Evolutionary conservation across 1,284 basidiomycete species (phyloP), one percentile per base, ranked within the genome.

Genomic region (Sparassis latifolia): DNA sequence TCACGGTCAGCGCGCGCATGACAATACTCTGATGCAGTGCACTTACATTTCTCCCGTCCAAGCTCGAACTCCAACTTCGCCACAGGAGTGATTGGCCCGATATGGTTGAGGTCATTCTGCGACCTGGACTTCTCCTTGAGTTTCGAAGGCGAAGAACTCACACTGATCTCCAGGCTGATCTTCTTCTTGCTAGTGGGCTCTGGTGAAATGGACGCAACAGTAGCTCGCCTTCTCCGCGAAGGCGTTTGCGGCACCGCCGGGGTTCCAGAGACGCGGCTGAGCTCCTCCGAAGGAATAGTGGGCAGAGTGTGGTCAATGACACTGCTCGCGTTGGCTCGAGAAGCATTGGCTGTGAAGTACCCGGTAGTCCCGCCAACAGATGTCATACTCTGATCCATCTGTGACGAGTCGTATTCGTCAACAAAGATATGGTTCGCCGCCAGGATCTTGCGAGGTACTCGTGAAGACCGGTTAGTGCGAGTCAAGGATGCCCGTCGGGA

Each of bases 371-470:
- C 20, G 40, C 43, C 44, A 28, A 44, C 30, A n/a, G 41, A 47
- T 6, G 20, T 29, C 10, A 50, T 50, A 32, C 57, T 62, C 46
- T 65, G 67, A 64, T 73, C 67, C 27, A 62, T 65, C 35, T 58
- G 60, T 33, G 65, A 69, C 35, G 68, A 68, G 51, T 61, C 75
- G 68, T 49, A 66, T 64, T 76, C 72, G 45, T 76, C 69, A 0
- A 71, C 63, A 59, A 88, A 88, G 42, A 89, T 87, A 62, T 87
- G 76, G 58, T 77, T 84, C 1, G 82, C 85, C 33, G 82, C 73
- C n/a, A 84, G 73, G 43, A 80, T 71, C 52, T 75, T 79, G 51
- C 80, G 78, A 4, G 84, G 81, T 10, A 79, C 64, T 29, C 80
- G 78, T 20, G 74, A 70, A 20, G 78, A 72, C 33, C 75, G 75